Evolutionary conservation across 2,329 filamentous ascomycete genomes (phyloP).

Genomic region (Ceratocystis papillata): DNA sequence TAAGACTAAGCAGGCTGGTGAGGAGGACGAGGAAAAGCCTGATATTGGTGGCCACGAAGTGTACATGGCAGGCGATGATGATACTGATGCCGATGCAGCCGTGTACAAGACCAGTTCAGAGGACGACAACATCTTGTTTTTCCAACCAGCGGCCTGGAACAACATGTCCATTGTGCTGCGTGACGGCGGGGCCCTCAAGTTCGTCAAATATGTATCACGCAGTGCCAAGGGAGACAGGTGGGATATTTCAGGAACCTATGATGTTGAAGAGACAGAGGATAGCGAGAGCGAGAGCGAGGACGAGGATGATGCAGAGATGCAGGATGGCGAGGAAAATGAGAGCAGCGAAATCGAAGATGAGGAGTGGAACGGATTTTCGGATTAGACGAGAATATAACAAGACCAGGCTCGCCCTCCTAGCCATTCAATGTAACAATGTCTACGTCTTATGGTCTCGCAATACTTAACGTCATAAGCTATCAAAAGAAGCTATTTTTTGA

Average conservation of each 20-base stretch:
- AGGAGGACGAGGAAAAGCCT: conserved; percentile 32
- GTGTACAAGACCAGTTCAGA: conserved; percentile 73
- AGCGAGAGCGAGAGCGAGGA: conserved; percentile 33
- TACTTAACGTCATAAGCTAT: not conserved
- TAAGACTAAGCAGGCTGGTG: conserved; percentile 31
- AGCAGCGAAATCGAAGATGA: conserved; percentile 15
- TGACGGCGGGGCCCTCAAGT: conserved; percentile 75
- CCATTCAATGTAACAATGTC: not conserved
- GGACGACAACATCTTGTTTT: conserved; percentile 59
- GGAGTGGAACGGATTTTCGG: conserved; percentile 23
- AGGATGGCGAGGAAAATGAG: conserved; percentile 22
- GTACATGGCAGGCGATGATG: conserved; percentile 85
- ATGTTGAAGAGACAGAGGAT: conserved; percentile 50
- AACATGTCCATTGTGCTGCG: conserved; percentile 80
- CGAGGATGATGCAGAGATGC: conserved; percentile 31
- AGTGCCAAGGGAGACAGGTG: conserved; percentile 79
- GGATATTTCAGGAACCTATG: conserved; percentile 75
- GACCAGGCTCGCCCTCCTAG: not conserved
- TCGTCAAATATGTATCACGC: conserved; percentile 89
- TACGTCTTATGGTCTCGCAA: not conserved
- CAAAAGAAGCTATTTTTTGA: not conserved
- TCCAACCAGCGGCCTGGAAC: conserved; percentile 66
- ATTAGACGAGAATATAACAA: conserved; percentile 14
- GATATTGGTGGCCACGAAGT: conserved; percentile 72
- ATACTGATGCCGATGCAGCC: conserved; percentile 63